Percentiles rank a stretch among this genome's conserved stretches.
Conservation (phyloP, 768 basidiomycete genomes). For the Russula ochroleuca region DNA sequence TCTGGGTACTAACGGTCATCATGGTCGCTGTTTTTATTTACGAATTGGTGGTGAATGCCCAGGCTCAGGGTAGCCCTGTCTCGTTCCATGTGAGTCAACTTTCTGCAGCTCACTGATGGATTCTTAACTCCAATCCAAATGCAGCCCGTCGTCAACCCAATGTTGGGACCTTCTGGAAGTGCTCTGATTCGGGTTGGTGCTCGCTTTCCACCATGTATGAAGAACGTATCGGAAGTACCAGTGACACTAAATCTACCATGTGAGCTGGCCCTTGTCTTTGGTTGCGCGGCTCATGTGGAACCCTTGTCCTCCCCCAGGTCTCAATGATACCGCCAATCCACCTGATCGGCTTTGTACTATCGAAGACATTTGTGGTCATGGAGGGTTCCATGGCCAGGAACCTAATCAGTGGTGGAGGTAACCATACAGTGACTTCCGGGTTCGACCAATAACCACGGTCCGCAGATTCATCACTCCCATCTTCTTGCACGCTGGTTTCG, state of each 20-base stretch:
- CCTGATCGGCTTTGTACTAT: slow-evolving; percentile 65
- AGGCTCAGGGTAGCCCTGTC: slow-evolving; percentile 75
- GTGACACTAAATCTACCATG: slow-evolving; percentile 55
- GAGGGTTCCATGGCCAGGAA: slow-evolving; percentile 50
- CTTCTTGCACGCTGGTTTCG: slow-evolving; percentile 91
- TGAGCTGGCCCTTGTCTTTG: slow-evolving; percentile 34
- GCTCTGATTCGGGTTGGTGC: slow-evolving; percentile 86
- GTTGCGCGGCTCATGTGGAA: slow-evolving; percentile 5
- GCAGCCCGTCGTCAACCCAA: slow-evolving; percentile 78
- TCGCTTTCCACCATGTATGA: slow-evolving; percentile 93
- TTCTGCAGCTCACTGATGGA: not conserved
- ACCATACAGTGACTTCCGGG: not conserved
- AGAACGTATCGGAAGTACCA: slow-evolving; percentile 54
- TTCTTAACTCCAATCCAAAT: not conserved
- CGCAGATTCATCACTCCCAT: slow-evolving; percentile 52
- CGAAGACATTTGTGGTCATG: slow-evolving; percentile 84
- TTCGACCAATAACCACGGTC: slow-evolving; percentile 5
- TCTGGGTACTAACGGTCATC: slow-evolving; percentile 56
- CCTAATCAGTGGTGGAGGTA: slow-evolving; percentile 59
- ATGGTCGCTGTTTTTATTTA: slow-evolving; percentile 81
- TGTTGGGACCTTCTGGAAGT: slow-evolving; percentile 85
- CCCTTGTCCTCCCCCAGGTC: slow-evolving; percentile 42
- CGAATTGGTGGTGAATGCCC: slow-evolving; percentile 72
- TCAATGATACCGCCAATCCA: slow-evolving; percentile 83
- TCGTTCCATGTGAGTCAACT: slow-evolving; percentile 65